Base-by-base conservation (phyloP, 2,329 filamentous ascomycete species). In the Cryphonectria naterciae region DNA sequence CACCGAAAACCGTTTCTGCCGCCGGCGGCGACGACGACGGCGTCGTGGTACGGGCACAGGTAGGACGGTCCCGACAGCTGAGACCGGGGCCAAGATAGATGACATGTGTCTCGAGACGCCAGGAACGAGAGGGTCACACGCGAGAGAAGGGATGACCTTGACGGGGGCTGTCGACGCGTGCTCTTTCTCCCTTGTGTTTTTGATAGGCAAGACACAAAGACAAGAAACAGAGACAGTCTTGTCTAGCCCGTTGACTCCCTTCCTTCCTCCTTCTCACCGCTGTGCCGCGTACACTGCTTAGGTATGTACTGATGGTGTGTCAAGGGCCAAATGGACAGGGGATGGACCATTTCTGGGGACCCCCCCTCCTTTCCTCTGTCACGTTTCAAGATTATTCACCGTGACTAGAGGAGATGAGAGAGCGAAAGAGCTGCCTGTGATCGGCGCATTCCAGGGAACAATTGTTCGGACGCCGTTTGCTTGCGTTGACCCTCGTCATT, bases 371-470 rank as follows among this genome's bases (percentile, higher is more conserved):
- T 1, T 13, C 32, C 54, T 58, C 13, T 19, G 35, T 35, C 58
- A 61, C 58, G 58, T 61, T 61, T 61, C 32, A 61, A 22, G 8
- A 39, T 39, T 39, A 32, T 39, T 61, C 58, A 25, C 58, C 35
- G 32, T 61, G 58, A 61, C 58, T 61, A 35, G 58, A 61, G 58
- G 32, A 60, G 28, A 11, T 35, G 7, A 49, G 22, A n/a, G 17
- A 10, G 7, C 6, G 22, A 49, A 19, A 49, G 43, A 49, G 22
- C 46, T n/a, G 46, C 46, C 46, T n/a, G 46, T 49, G 46, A 49
- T 49, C 46, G 22, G 46, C 46, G 22, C 46, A n/a, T 49, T 49
- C 46, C 46, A 49, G 46, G 46, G 46, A 49, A 49, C n/a, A 49
- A n/a, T 11, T n/a, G 46, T 49, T 49, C 46, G 46, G 46, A 49